Evolutionary conservation across 1,284 basidiomycete species (phyloP), one percentile per base, ranked within the genome.

Genomic region (Cryptococcus sp.): DNA sequence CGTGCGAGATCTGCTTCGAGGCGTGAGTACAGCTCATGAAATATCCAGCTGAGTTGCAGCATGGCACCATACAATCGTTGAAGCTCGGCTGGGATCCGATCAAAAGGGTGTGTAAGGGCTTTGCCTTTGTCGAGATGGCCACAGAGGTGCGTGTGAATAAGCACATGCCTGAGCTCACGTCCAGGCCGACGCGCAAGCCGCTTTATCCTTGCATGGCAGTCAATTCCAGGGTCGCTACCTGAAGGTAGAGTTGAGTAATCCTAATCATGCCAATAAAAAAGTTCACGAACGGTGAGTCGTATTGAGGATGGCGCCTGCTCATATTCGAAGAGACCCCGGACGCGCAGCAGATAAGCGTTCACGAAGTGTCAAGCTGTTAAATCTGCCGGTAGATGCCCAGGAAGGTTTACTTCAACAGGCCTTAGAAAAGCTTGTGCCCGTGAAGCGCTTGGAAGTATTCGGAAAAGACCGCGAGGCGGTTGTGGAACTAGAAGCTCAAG

Each of bases 121-220:
- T 93, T 72, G 95, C 92, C 0, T 99, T 98, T 69, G 83, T 99
- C 20, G 93, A 98, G 71, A 98, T 91, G 73, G 86, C 89, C 61
- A 82, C 85, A 35, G 87, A 89, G 81, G 92, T 91, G 63, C 54
- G 83, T 68, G 10, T 40, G 16, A 38, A 48, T 23, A 20, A 25
- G 46, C 46, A 50, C 39, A 49, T 20, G 55, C 55, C 61, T 63
- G 39, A 66, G 41, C 5, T 40, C 25, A 38, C 2, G 66, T 93
- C 25, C 25, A 25, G 90, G 82, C 82, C 63, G 84, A 88, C 61
- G 91, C 92, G 0, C 81, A 83, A 52, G 83, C 84, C 1, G 88
- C 89, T 11, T 81, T 95, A 25, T 80, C 83, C 7, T 85, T 91
- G 8, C 92, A 94, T 70, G 95, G 95, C 61, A 81, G 87, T 48